These are phyloP conservation scores for Globisporangium acanthophoron DNA, from an alignment of 352 stramenopile genomes.

Conservation along the genomic window DNA sequence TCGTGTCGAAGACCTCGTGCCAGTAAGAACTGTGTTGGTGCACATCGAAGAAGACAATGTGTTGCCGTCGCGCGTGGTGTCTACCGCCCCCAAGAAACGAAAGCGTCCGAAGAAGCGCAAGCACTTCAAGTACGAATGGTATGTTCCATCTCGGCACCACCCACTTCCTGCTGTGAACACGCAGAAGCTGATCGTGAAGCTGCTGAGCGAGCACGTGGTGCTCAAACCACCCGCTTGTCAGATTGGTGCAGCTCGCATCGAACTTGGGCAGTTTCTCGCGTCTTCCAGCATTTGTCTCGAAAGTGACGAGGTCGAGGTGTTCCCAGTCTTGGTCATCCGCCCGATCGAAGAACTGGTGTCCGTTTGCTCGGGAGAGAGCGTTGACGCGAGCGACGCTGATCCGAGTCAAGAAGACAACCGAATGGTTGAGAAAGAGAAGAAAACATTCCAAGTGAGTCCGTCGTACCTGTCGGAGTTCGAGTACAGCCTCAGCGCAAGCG, in stretches of 20 bases:
- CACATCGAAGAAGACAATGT: slow-evolving; percentile 22
- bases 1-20: not conserved
- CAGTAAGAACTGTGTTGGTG: slow-evolving; percentile 21
- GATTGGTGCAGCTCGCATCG: slow-evolving; percentile 17
- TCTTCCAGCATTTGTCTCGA: slow-evolving; percentile 46
- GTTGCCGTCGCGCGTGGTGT: slow-evolving; percentile 36
- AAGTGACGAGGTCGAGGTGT: slow-evolving; percentile 59
- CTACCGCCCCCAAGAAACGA: slow-evolving; percentile 18
- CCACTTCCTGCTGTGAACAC: slow-evolving; percentile 4
- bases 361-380: not conserved
- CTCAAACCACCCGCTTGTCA: slow-evolving; percentile 25
- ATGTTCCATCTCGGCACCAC: slow-evolving; percentile 8
- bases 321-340: slow-evolving; percentile 52
- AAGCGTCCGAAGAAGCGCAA: slow-evolving; percentile 18
- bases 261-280: slow-evolving; percentile 32
- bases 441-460: slow-evolving; percentile 15
- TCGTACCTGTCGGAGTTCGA: slow-evolving; percentile 56
- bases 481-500: slow-evolving; percentile 39
- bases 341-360: slow-evolving; percentile 23
- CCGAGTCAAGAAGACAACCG: not conserved
- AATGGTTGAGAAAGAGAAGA: not conserved
- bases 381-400: not conserved
- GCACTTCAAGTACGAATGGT: slow-evolving; percentile 17
- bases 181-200: slow-evolving; percentile 27
- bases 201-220: slow-evolving; percentile 35